phyloP scores from a whole-genome alignment of 345 rosid species.

The Mangifera indica region DNA sequence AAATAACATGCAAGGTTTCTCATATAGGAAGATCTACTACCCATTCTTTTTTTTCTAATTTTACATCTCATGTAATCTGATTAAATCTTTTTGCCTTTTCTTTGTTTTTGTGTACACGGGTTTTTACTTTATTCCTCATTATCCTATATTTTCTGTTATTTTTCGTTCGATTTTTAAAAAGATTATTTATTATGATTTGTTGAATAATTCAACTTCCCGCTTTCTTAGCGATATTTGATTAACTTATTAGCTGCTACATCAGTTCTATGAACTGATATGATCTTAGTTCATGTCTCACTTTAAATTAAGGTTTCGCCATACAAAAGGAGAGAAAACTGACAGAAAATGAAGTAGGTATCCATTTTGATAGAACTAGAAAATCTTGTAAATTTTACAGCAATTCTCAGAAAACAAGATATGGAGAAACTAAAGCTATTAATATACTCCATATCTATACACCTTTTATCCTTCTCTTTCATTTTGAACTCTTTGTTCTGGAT shows the following conservation, averaged over 20 bases:
- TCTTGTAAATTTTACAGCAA: neutral
- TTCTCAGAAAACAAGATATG: conserved; percentile 7
- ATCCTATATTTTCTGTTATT: neutral
- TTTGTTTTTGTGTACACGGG: neutral
- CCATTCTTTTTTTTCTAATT: too few relatives aligned
- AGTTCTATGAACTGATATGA: neutral
- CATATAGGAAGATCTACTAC: too few relatives aligned
- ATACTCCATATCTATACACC: neutral
- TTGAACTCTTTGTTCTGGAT: neutral
- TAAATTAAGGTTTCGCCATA: too few relatives aligned
- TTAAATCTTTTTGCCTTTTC: neutral
- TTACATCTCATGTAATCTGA: neutral
- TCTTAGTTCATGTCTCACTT: neutral
- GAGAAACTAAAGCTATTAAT: neutral
- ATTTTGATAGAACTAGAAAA: neutral
- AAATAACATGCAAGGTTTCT: neutral
- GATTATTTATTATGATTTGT: too few relatives aligned
- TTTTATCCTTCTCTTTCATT: neutral
- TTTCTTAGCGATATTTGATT: too few relatives aligned
- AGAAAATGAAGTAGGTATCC: too few relatives aligned
- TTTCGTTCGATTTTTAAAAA: too few relatives aligned
- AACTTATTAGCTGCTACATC: too few relatives aligned
- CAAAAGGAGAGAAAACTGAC: neutral
- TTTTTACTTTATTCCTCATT: neutral
- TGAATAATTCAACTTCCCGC: neutral